Evolutionary conservation across 768 basidiomycete genomes (phyloP).

Genomic region (Chalciporus chontae): DNA sequence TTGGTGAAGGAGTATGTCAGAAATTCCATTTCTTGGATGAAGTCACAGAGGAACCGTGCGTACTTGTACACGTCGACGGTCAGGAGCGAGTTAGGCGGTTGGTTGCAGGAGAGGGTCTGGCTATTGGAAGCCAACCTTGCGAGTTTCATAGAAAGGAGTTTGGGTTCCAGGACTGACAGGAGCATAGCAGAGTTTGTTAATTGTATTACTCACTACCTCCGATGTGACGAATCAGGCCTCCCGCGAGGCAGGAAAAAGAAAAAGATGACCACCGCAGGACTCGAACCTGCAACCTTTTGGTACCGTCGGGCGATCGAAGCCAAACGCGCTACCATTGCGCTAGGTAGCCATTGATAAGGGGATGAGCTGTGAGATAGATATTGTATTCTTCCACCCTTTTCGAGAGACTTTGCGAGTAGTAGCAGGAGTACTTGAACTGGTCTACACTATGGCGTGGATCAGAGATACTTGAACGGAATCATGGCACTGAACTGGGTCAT

Average conservation of each 20-base stretch:
- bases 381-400: neutral
- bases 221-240: no score
- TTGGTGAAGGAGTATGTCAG: slow-evolving; percentile 64
- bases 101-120: slow-evolving; percentile 44
- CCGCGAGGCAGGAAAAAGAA: neutral
- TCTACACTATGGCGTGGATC: neutral
- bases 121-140: slow-evolving; percentile 58
- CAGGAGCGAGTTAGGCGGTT: slow-evolving; percentile 32
- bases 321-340: slow-evolving; percentile 96
- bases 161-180: slow-evolving; percentile 10
- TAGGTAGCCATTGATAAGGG: slow-evolving; percentile 59
- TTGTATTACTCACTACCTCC: neutral
- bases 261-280: slow-evolving; percentile 81
- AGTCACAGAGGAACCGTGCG: slow-evolving; percentile 54
- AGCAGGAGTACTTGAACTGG: neutral
- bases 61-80: slow-evolving; percentile 40
- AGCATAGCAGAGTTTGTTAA: neutral
- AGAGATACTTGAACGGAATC: neutral
- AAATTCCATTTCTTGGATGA: slow-evolving; percentile 57
- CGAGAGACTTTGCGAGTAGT: neutral
- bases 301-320: slow-evolving; percentile 76
- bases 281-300: slow-evolving; percentile 98
- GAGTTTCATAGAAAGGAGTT: slow-evolving; percentile 47
- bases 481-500: slow-evolving; percentile 85
- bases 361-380: neutral